Base-by-base conservation (phyloP, 1,139 yeast genomes). In the Suhomyces wounanorum region DNA sequence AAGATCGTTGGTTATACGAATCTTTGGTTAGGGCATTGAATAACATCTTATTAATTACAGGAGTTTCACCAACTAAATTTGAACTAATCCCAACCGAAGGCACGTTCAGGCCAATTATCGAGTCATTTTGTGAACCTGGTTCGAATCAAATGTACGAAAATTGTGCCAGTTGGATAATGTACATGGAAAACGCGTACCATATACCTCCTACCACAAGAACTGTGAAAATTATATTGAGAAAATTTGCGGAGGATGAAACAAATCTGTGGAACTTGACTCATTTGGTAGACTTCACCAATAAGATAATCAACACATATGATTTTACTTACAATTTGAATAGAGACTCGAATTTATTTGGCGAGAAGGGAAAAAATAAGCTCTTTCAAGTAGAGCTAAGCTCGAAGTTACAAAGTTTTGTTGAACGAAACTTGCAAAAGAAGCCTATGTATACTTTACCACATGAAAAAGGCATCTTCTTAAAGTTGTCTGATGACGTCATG, bases 131-230 rank as follows among this genome's bases (percentile, higher is more conserved):
- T 17, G 30, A 42, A 6, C 39, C 45, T 1, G 16, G 30, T 2
- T n/a, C 18, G 8, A 14, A 42, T 39, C 10, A 50, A 48, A 8
- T 45, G 52, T 16, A 48, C 59, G 30, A 49, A 1, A 55, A 57
- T n/a, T 56, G 65, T 13, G 43, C 55, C 14, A 45, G 54, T 18
- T 48, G 64, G 25, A 45, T 65, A 10, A 46, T 52, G 8, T 51
- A 59, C 10, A 60, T 67, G 65, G 64, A 59, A 26, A 45, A 50
- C 3, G 44, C 51, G 10, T 59, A 55, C 28, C 55, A 57, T 1
- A 47, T 70, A 8, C 73, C 73, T 1, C 50, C 66, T n/a, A 63
- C 73, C 6, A 68, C 73, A 3, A 57, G 66, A 40, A 56, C 62
- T 11, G 70, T 64, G 45, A 52, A 54, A 11, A 45, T 49, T 1